These are phyloP conservation scores for Ogataea salicorniae DNA, from an alignment of 805 yeast species.

Conservation along the genomic window DNA sequence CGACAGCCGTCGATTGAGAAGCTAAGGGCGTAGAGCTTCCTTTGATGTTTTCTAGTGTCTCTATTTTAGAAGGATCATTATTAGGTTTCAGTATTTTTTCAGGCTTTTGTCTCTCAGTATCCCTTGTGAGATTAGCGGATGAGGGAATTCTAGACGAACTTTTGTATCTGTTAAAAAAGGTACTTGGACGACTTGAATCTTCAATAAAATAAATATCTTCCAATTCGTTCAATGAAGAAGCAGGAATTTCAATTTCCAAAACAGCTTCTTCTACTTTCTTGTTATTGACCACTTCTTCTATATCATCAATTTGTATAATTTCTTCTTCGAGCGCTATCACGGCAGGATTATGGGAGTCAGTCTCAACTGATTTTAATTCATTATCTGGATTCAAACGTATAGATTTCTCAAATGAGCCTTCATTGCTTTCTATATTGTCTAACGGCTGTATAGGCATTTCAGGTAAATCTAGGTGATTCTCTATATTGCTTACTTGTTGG, in stretches of 20 bases:
- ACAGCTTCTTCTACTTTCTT: neutral
- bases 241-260: conserved; percentile 34
- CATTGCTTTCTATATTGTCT: neutral
- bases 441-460: neutral
- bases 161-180: conserved; percentile 20
- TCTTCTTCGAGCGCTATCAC: conserved; percentile 15
- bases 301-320: conserved; percentile 23
- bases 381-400: too few relatives aligned
- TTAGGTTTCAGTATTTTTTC: neutral
- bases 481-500: neutral
- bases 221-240: conserved; percentile 32
- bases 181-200: conserved; percentile 23
- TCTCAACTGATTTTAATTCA: neutral
- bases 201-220: conserved; percentile 24
- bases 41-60: too few relatives aligned
- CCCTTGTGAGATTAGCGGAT: conserved; percentile 1
- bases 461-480: neutral
- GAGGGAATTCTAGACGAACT: conserved; percentile 9
- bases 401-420: neutral
- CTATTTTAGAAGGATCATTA: too few relatives aligned
- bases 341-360: neutral
- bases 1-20: too few relatives aligned
- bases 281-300: conserved; percentile 10
- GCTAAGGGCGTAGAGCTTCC: too few relatives aligned
- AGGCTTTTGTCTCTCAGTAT: neutral